Conservation (phyloP, 257 asterid species). For the Nicotiana paniculata region DNA sequence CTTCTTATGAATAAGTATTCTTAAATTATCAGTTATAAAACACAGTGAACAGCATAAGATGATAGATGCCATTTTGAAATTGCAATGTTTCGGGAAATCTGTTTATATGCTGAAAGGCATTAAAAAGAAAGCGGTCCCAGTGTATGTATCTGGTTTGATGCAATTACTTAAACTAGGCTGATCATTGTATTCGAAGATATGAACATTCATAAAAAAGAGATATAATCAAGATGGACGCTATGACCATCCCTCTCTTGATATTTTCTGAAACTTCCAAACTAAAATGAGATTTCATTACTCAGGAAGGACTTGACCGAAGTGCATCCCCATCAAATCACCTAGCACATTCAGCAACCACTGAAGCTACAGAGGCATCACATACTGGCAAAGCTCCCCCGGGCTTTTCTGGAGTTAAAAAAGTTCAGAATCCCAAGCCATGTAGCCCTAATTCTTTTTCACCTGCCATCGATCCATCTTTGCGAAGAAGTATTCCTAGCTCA, state of each 20-base stretch:
- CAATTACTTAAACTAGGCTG: not conserved
- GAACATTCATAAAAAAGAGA: not conserved
- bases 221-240: not conserved
- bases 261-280: not conserved
- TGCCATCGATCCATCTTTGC: slow-evolving; percentile 13
- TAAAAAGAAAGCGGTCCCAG: not conserved
- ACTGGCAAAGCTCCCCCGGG: slow-evolving; percentile 8
- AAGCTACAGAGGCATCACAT: slow-evolving; percentile 11
- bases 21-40: no score
- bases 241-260: not conserved
- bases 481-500: slow-evolving; percentile 13
- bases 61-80: not conserved
- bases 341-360: slow-evolving; percentile 47
- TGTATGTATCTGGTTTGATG: not conserved
- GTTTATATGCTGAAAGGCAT: not conserved
- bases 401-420: slow-evolving; percentile 6
- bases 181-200: not conserved
- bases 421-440: slow-evolving; percentile 3
- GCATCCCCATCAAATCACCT: slow-evolving; percentile 25
- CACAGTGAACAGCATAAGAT: not conserved
- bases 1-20: not conserved
- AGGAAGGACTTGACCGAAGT: slow-evolving; percentile 54
- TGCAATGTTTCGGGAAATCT: not conserved
- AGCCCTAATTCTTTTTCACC: slow-evolving; percentile 20
- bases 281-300: slow-evolving; percentile 13